These are phyloP conservation scores for Termitomyces sp. DNA, from an alignment of 768 basidiomycete genomes.

Conservation along the genomic window DNA sequence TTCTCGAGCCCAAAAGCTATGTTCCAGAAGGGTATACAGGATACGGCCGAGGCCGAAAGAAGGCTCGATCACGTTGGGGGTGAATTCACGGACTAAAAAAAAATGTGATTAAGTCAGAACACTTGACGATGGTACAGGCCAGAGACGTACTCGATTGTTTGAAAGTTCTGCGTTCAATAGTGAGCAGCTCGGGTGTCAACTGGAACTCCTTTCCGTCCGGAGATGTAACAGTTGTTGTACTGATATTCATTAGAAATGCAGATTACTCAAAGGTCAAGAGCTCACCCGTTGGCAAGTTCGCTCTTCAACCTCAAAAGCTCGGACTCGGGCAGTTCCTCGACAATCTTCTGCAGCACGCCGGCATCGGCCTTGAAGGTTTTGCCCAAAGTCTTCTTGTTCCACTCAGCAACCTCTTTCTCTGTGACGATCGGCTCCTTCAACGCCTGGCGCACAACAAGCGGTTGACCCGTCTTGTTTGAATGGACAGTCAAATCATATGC, in stretches of 20 bases:
- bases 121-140: background rate
- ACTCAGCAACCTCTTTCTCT: slow-evolving; percentile 72
- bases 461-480: slow-evolving; percentile 73
- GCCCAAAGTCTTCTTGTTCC: slow-evolving; percentile 85
- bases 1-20: slow-evolving; percentile 93
- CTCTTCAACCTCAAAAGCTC: slow-evolving; percentile 60
- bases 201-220: slow-evolving; percentile 63
- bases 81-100: slow-evolving; percentile 86
- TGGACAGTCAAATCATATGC: slow-evolving; percentile 96
- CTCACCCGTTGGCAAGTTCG: slow-evolving; percentile 72
- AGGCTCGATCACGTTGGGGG: slow-evolving; percentile 97
- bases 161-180: slow-evolving; percentile 77
- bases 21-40: slow-evolving; percentile 89
- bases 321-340: slow-evolving; percentile 63
- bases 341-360: slow-evolving; percentile 52
- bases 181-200: slow-evolving; percentile 68
- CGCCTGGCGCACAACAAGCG: slow-evolving; percentile 81
- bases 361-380: slow-evolving; percentile 86
- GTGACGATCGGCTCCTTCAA: slow-evolving; percentile 81
- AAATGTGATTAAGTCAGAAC: background rate
- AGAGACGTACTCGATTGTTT: slow-evolving; percentile 72
- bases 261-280: background rate
- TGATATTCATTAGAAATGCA: slow-evolving; percentile 18
- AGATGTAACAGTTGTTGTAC: slow-evolving; percentile 48
- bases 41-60: slow-evolving; percentile 98